Base-by-base conservation (phyloP, 106 monocot species). In the Dioscorea dumetorum region DNA sequence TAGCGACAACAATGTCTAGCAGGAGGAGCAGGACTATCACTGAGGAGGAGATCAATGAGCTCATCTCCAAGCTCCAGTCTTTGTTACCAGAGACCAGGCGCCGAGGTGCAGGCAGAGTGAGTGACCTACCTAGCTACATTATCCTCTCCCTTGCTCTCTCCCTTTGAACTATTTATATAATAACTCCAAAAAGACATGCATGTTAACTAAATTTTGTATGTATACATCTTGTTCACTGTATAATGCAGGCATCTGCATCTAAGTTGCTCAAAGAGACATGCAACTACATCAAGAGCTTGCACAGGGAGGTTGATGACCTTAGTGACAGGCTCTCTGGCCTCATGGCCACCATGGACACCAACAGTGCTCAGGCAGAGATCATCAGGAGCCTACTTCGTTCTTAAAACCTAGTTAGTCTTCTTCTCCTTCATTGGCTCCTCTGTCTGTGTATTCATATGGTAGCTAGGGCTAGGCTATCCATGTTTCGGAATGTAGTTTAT, bases 201-300 rank as follows among this genome's bases (percentile, higher is more conserved):
- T 41, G 41, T 10, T 41, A 41, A 41, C 41, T 8, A 41, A 41
- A 41, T 5, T 41, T 41, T 41, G 9, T 41, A 41, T 41, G 3
- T 10, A 10, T 41, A 6, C 6, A 10, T 6, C 41, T 3, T 28
- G 28, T 28, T 28, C 51, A 13, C 51, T 17, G 51, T 12, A 22
- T 12, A 21, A 60, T 57, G 72, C 73, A 90, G 87, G 72, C 78
- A 2, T 94, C 94, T 0, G 78, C 87, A 8, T 49, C 87, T 14
- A 94, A 94, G 76, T 63, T 94, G 33, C 76, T 94, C 33, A 90
- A 90, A 83, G 94, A 94, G 80, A 94, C 90, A 8, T 94, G 94
- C 83, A 94, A 31, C 78, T 87, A 94, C 85, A 94, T 94, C 33
- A 90, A 81, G 74, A 94, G 87, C 74, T 75, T 94, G 56, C 90